Percentiles rank a stretch among this genome's conserved stretches.
Conservation (phyloP, 2,329 filamentous ascomycete genomes). For the Xylariaceae sp. region DNA sequence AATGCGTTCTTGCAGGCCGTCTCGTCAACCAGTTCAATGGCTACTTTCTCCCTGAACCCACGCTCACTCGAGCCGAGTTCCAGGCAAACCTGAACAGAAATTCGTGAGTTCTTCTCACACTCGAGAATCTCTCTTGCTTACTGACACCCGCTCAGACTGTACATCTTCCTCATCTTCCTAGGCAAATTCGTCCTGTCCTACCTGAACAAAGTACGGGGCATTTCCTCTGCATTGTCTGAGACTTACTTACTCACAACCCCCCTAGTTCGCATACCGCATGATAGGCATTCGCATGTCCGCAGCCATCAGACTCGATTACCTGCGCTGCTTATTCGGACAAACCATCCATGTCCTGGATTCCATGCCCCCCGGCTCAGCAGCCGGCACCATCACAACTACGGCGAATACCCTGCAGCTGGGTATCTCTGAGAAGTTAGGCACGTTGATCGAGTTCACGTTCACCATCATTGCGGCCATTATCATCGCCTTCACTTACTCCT, state of each 20-base stretch:
- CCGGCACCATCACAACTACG: constrained; percentile 58
- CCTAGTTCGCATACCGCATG: constrained; percentile 53
- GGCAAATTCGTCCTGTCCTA: constrained; percentile 60
- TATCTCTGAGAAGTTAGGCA: constrained; percentile 58
- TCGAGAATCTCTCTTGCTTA: neutral
- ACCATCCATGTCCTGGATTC: constrained; percentile 64
- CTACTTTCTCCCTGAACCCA: constrained; percentile 36
- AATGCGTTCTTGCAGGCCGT: constrained; percentile 30
- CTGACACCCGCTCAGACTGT: constrained; percentile 43
- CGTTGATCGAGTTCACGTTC: constrained; percentile 50
- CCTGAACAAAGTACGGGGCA: constrained; percentile 44
- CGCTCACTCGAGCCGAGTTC: constrained; percentile 37
- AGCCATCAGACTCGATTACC: constrained; percentile 58
- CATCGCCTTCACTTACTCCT: constrained; percentile 53
- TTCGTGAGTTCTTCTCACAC: constrained; percentile 33
- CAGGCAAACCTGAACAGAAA: constrained; percentile 39
- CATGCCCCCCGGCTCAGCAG: constrained; percentile 56
- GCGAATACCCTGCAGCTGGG: constrained; percentile 61
- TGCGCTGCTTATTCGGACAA: constrained; percentile 58
- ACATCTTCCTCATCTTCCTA: constrained; percentile 66
- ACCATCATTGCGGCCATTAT: constrained; percentile 49
- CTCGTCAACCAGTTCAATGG: constrained; percentile 46
- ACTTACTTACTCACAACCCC: constrained; percentile 13
- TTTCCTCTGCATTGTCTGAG: neutral
- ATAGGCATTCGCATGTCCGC: constrained; percentile 58